Evolutionary conservation across 2,329 filamentous ascomycete species (phyloP).

Genomic region (Drechslera avenae): DNA sequence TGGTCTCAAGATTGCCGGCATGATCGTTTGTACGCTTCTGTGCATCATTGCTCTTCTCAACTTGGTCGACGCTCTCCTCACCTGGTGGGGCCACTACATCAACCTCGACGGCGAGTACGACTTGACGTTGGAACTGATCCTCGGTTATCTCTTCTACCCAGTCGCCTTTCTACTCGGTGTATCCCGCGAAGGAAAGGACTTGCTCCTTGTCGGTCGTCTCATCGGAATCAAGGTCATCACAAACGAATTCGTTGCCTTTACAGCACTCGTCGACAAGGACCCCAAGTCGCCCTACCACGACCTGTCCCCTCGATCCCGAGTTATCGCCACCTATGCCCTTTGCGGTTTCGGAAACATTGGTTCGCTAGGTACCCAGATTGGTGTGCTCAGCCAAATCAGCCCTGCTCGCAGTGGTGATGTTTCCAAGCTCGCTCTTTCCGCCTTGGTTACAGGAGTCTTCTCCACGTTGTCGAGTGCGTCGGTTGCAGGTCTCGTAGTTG

Average conservation of each 20-base stretch:
- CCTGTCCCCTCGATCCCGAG: constrained; percentile 71
- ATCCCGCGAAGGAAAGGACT: constrained; percentile 60
- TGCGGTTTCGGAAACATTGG: constrained; percentile 81
- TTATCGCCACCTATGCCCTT: constrained; percentile 86
- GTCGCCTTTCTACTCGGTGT: constrained; percentile 83
- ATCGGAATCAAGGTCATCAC: constrained; percentile 86
- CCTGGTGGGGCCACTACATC: constrained; percentile 83
- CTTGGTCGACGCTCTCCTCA: constrained; percentile 75
- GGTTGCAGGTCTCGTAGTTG: constrained; percentile 61
- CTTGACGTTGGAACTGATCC: constrained; percentile 75
- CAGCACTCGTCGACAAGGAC: constrained; percentile 55
- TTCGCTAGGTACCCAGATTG: constrained; percentile 87
- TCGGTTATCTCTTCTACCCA: constrained; percentile 79
- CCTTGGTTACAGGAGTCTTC: constrained; percentile 77
- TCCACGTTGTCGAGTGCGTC: constrained; percentile 77
- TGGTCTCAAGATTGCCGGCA: constrained; percentile 83
- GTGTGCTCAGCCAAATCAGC: constrained; percentile 81
- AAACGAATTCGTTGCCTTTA: constrained; percentile 82
- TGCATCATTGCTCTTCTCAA: constrained; percentile 81
- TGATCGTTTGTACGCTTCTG: constrained; percentile 78
- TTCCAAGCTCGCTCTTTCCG: constrained; percentile 74
- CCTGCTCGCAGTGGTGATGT: constrained; percentile 76
- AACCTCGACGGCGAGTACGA: constrained; percentile 69
- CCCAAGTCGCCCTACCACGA: constrained; percentile 57
- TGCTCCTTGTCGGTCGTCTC: constrained; percentile 75